Evolutionary conservation across 2,329 filamentous ascomycete species (phyloP).

Genomic region (Thelonectria blattea): DNA sequence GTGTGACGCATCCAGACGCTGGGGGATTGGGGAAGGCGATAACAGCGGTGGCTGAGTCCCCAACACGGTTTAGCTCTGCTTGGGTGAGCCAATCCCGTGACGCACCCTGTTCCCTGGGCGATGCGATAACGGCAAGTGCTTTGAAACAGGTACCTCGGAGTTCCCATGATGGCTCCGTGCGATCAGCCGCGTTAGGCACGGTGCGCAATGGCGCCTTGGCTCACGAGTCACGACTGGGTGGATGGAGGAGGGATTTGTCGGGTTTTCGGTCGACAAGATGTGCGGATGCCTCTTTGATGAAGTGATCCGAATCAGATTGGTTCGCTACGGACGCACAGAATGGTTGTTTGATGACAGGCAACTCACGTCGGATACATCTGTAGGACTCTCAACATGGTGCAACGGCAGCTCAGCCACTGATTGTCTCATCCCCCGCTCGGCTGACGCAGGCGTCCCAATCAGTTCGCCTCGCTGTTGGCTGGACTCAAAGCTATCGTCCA

Average conservation of each 20-base stretch:
- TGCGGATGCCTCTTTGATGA: too few species aligned
- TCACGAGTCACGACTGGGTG: constrained; percentile 21
- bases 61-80: constrained; percentile 27
- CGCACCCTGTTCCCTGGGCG: constrained; percentile 39
- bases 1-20: constrained; percentile 45
- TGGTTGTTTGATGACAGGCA: too few species aligned
- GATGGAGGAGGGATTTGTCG: constrained; percentile 10
- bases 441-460: constrained; percentile 19
- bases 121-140: constrained; percentile 43
- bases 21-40: constrained; percentile 36
- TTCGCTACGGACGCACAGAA: too few species aligned
- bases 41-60: constrained; percentile 40
- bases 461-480: neutral
- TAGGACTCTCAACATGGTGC: neutral
- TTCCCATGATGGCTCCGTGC: constrained; percentile 36
- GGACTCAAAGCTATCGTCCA: neutral
- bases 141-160: constrained; percentile 31
- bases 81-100: constrained; percentile 34
- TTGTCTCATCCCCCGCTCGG: constrained; percentile 23
- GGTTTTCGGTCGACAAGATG: too few species aligned
- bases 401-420: constrained; percentile 10
- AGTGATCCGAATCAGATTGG: too few species aligned
- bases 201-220: constrained; percentile 20
- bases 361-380: neutral
- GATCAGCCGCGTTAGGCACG: constrained; percentile 17